A percentile compares a stretch with the other conserved stretches of the same genome.
These are phyloP conservation scores for Tricholoma saponaceum DNA, from an alignment of 768 basidiomycete genomes.

Conservation along the genomic window DNA sequence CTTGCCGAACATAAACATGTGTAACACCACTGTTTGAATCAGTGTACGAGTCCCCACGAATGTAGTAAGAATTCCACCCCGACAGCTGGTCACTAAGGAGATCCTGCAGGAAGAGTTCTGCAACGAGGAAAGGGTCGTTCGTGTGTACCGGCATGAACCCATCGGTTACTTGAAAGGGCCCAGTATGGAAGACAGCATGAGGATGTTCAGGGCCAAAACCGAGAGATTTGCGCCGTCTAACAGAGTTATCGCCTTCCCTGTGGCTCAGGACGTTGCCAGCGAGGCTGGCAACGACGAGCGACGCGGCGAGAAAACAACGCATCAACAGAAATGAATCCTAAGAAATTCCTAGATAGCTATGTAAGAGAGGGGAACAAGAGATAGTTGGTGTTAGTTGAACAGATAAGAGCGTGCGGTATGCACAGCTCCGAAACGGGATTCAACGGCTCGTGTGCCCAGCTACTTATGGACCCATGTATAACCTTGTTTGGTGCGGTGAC, in stretches of 20 bases:
- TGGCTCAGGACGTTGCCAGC: constrained; percentile 54
- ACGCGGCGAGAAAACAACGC: constrained; percentile 65
- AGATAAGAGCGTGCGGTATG: constrained; percentile 10
- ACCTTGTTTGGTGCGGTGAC: constrained; percentile 10
- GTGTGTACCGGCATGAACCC: constrained; percentile 35
- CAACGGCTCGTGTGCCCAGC: constrained; percentile 7
- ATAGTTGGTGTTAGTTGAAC: constrained; percentile 4
- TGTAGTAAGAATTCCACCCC: constrained; percentile 42
- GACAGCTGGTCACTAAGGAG: constrained; percentile 37
- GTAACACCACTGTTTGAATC: constrained; percentile 83
- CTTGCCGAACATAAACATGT: constrained; percentile 84
- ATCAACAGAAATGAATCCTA: constrained; percentile 27
- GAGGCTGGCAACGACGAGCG: constrained; percentile 55
- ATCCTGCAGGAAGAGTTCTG: constrained; percentile 54
- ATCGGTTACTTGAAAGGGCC: constrained; percentile 43
- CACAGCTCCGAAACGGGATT: not conserved
- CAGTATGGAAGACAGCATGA: constrained; percentile 63
- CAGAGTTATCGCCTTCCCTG: constrained; percentile 20
- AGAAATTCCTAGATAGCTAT: not conserved
- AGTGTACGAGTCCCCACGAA: constrained; percentile 84
- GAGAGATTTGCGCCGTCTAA: constrained; percentile 72
- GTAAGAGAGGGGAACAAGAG: not conserved
- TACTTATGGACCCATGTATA: constrained; percentile 17
- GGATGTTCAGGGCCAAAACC: constrained; percentile 82
- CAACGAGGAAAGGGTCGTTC: constrained; percentile 57